phyloP scores from a whole-genome alignment of 169 alveolate species.

The Eimeria brunetti region DNA sequence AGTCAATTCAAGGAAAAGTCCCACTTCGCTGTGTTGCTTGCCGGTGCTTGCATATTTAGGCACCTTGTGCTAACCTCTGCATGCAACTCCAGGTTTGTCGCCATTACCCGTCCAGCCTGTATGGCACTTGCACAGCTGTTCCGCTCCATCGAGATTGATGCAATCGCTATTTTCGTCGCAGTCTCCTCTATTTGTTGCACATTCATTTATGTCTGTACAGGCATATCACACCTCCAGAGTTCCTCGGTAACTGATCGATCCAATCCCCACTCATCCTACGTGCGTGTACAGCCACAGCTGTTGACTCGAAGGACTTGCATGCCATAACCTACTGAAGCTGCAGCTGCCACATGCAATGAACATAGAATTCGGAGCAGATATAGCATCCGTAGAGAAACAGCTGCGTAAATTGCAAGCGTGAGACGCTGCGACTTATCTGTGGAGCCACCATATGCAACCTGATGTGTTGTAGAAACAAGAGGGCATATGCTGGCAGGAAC shows the following conservation, averaged over 20 bases:
- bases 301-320: not conserved
- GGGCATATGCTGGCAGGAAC: not conserved
- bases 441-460: not conserved
- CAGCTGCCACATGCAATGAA: conserved; percentile 5
- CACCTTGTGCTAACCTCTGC: conserved; percentile 46
- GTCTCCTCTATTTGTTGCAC: conserved; percentile 59
- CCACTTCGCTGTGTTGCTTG: not conserved
- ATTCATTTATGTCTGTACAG: conserved; percentile 76
- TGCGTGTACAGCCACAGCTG: not conserved
- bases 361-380: not conserved
- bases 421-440: not conserved
- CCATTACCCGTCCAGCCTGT: conserved; percentile 76
- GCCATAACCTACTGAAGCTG: not conserved
- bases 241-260: not conserved
- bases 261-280: not conserved
- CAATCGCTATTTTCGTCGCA: conserved; percentile 75
- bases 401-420: not conserved
- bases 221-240: not conserved
- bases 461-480: not conserved
- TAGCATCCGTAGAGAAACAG: not conserved
- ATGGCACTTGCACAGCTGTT: conserved; percentile 65
- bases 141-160: conserved; percentile 65
- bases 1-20: not conserved
- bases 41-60: not conserved
- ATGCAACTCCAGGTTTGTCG: conserved; percentile 75